Evolutionary conservation across 305 asterid genomes (phyloP).

Genomic region (Plantago coronopus): DNA sequence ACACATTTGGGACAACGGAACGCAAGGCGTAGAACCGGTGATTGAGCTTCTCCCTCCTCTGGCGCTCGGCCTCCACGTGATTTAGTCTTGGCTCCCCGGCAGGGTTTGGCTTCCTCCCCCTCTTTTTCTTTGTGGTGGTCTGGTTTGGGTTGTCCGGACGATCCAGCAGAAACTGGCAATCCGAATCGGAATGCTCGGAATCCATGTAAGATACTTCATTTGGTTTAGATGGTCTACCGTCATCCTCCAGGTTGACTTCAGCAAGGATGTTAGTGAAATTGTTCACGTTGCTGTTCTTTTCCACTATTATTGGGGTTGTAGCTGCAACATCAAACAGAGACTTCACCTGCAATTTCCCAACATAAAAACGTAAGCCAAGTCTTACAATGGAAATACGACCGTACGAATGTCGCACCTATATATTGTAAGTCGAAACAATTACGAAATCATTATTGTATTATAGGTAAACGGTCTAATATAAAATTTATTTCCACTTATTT

Average conservation of each 20-base stretch:
- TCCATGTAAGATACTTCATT: slow-evolving; percentile 16
- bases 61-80: slow-evolving; percentile 73
- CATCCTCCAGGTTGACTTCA: neutral
- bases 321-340: neutral
- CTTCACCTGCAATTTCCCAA: neutral
- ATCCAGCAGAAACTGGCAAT: slow-evolving; percentile 28
- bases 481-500: too few relatives aligned
- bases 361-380: neutral
- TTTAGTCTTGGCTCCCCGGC: slow-evolving; percentile 33
- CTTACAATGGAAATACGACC: too few relatives aligned
- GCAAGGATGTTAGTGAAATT: neutral
- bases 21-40: slow-evolving; percentile 65
- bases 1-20: slow-evolving; percentile 64
- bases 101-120: slow-evolving; percentile 42
- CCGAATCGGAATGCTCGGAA: slow-evolving; percentile 39
- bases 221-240: neutral
- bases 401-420: too few relatives aligned
- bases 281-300: neutral
- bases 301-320: neutral
- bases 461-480: too few relatives aligned
- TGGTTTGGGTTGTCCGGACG: neutral
- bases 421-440: too few relatives aligned
- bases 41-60: slow-evolving; percentile 61
- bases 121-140: slow-evolving; percentile 23
- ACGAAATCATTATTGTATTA: too few relatives aligned